phyloP scores from a whole-genome alignment of 2,329 filamentous ascomycete genomes.

The Aschersonia sp. region DNA sequence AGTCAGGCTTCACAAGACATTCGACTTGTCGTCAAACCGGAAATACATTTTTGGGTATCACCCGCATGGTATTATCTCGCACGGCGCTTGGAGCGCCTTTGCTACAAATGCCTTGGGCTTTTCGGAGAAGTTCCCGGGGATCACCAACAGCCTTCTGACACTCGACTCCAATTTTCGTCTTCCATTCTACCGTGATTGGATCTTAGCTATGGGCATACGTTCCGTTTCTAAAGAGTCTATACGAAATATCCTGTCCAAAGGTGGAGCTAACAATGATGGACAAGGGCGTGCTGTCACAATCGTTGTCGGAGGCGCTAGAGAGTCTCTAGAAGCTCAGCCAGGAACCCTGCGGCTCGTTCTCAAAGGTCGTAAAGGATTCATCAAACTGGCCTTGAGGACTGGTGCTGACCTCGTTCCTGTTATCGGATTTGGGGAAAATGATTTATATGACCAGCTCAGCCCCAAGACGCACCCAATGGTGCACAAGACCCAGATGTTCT shows the following conservation, averaged over 20 bases:
- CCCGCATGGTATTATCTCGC: slow-evolving; percentile 92
- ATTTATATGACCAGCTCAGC: slow-evolving; percentile 82
- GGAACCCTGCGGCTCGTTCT: slow-evolving; percentile 65
- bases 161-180: slow-evolving; percentile 94
- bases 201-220: slow-evolving; percentile 73
- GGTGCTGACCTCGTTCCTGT: slow-evolving; percentile 93
- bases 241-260: slow-evolving; percentile 70
- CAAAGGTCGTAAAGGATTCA: slow-evolving; percentile 74
- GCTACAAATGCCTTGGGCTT: slow-evolving; percentile 84
- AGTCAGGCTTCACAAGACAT: slow-evolving; percentile 71
- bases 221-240: slow-evolving; percentile 88
- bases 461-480: slow-evolving; percentile 64
- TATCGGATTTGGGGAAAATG: slow-evolving; percentile 87
- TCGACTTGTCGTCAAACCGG: slow-evolving; percentile 60
- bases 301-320: slow-evolving; percentile 81
- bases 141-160: slow-evolving; percentile 85
- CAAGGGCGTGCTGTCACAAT: slow-evolving; percentile 96
- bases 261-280: slow-evolving; percentile 62
- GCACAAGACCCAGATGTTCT: slow-evolving; percentile 65
- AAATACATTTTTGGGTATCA: slow-evolving; percentile 98
- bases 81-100: slow-evolving; percentile 89
- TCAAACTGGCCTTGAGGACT: slow-evolving; percentile 81
- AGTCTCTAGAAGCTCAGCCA: slow-evolving; percentile 80
- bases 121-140: slow-evolving; percentile 75
- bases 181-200: slow-evolving; percentile 86